Percentiles rank a stretch among this genome's conserved stretches.
Evolutionary conservation across 1,139 yeast species (phyloP).

Genomic region (Protomyces lactucae-debilis): DNA sequence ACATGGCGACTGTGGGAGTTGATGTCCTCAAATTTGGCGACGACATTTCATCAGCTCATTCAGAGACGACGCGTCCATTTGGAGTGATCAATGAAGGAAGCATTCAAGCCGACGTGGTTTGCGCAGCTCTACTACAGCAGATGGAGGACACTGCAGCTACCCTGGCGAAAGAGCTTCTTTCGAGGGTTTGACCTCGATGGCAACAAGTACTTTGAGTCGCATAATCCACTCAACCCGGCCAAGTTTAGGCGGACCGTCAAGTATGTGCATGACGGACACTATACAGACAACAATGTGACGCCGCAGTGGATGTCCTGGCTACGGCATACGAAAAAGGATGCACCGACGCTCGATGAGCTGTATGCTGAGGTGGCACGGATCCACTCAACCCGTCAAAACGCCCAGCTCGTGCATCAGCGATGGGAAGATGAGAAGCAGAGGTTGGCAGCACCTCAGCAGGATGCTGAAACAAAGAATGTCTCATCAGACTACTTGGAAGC

Average conservation of each 20-base stretch:
- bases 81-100: not conserved
- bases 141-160: conserved; percentile 8
- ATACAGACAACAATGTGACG: conserved; percentile 24
- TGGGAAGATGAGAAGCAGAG: conserved; percentile 18
- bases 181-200: conserved; percentile 24
- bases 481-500: conserved; percentile 8
- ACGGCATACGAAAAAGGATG: conserved; percentile 11
- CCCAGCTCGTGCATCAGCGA: conserved; percentile 2
- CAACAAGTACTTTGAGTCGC: conserved; percentile 18
- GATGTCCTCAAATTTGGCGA: not conserved
- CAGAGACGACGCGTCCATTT: no score
- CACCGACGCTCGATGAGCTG: conserved; percentile 17
- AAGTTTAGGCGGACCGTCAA: conserved; percentile 21
- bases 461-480: not conserved
- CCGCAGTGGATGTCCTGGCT: conserved; percentile 27
- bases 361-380: conserved; percentile 12
- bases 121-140: conserved; percentile 7
- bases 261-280: conserved; percentile 22
- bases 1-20: not conserved
- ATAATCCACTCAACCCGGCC: conserved; percentile 18
- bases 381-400: conserved; percentile 7
- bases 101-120: conserved; percentile 6
- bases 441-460: not conserved
- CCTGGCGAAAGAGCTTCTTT: conserved; percentile 15
- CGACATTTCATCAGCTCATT: not conserved